Evolutionary conservation across 1,139 yeast genomes (phyloP).

Genomic region (Taiozyma sp.): DNA sequence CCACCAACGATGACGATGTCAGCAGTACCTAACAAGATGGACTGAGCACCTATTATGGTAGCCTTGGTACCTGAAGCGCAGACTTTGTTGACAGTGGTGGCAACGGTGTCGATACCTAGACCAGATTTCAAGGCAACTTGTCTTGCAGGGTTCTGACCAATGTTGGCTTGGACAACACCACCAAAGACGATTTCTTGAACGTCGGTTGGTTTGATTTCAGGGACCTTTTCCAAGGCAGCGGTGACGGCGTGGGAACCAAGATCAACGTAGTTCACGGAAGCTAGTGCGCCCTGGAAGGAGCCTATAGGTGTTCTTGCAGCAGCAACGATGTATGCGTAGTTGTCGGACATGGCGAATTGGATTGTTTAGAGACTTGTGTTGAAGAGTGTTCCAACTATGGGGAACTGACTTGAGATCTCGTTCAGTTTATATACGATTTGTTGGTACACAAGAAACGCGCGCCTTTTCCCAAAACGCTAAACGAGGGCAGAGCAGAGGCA

Average conservation of each 20-base stretch:
- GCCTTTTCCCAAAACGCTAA: background rate
- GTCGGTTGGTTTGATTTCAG: slow-evolving; percentile 67
- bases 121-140: slow-evolving; percentile 95
- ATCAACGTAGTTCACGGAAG: slow-evolving; percentile 73
- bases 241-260: slow-evolving; percentile 91
- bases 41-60: slow-evolving; percentile 83
- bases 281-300: slow-evolving; percentile 78
- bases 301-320: slow-evolving; percentile 95
- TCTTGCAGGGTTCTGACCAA: slow-evolving; percentile 98
- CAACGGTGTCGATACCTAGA: slow-evolving; percentile 67
- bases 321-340: slow-evolving; percentile 80
- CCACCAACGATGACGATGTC: slow-evolving; percentile 96
- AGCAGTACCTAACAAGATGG: slow-evolving; percentile 83
- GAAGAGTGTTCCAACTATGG: background rate
- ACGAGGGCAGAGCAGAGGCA: background rate
- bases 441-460: background rate
- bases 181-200: slow-evolving; percentile 93
- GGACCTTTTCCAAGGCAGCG: slow-evolving; percentile 79
- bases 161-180: slow-evolving; percentile 86
- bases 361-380: background rate
- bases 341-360: slow-evolving; percentile 25
- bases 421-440: background rate
- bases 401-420: background rate
- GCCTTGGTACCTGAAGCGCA: slow-evolving; percentile 97
- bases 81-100: slow-evolving; percentile 91